Conservation (phyloP, 208 protist species). For the Herpetomonas tarakana region DNA sequence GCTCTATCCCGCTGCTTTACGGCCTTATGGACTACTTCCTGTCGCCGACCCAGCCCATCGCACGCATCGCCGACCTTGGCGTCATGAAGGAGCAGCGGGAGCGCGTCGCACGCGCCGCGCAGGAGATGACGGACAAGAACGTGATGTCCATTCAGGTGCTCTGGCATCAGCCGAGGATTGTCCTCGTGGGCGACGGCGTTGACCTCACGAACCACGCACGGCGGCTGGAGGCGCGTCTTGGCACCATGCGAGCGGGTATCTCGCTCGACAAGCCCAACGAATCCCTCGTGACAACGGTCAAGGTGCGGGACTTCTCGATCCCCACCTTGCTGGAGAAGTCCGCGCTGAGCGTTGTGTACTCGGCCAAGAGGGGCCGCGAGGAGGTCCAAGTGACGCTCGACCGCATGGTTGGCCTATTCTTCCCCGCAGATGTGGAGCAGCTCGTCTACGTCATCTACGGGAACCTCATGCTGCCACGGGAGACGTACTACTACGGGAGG, state of each 20-base stretch:
- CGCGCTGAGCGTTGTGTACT: constrained; percentile 37
- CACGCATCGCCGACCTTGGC: constrained; percentile 73
- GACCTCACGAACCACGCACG: constrained; percentile 31
- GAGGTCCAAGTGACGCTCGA: constrained; percentile 49
- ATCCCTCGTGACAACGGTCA: constrained; percentile 31
- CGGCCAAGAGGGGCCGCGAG: constrained; percentile 9
- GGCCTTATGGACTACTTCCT: constrained; percentile 72
- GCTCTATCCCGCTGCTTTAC: constrained; percentile 60
- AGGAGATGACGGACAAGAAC: constrained; percentile 48
- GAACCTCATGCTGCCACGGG: constrained; percentile 56
- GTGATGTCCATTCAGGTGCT: constrained; percentile 48
- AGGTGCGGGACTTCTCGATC: constrained; percentile 64
- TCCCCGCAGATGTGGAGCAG: constrained; percentile 61
- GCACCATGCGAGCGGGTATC: constrained; percentile 58
- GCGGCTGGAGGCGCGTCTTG: constrained; percentile 67
- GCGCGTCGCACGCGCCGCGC: constrained; percentile 50
- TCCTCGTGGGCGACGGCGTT: constrained; percentile 54
- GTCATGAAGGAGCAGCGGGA: constrained; percentile 78
- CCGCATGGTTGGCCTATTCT: constrained; percentile 43
- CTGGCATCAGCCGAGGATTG: constrained; percentile 74
- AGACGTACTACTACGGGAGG: constrained; percentile 43
- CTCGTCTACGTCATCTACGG: constrained; percentile 49
- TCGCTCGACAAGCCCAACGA: constrained; percentile 35
- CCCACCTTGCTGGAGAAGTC: constrained; percentile 63
- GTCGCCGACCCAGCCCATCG: constrained; percentile 59